Evolutionary conservation across 2,329 filamentous ascomycete species (phyloP).

Genomic region (Sporothrix sp.): DNA sequence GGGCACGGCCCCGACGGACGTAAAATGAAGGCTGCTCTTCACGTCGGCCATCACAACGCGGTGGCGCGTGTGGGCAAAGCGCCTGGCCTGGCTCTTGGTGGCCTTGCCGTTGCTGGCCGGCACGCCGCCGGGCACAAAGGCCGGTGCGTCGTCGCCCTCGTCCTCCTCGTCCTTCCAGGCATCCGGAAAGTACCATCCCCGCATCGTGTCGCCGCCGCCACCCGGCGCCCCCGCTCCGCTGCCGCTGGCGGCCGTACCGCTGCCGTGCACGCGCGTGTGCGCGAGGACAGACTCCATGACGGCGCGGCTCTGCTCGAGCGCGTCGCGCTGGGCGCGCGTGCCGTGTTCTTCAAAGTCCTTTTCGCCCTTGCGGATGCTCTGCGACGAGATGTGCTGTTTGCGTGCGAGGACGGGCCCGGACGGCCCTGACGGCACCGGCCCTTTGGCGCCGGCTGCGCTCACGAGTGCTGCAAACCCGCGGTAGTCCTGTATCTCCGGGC

Average conservation of each 20-base stretch:
- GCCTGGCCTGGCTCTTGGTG: conserved; percentile 5
- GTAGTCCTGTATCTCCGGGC: conserved; percentile 68
- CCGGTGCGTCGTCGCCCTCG: neutral
- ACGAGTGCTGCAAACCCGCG: conserved; percentile 52
- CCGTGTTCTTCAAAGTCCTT: conserved; percentile 96
- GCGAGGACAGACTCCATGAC: conserved; percentile 85
- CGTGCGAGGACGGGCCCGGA: conserved; percentile 21
- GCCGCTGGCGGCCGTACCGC: conserved; percentile 17
- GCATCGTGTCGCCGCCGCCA: conserved; percentile 44
- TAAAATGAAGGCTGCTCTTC: conserved; percentile 59
- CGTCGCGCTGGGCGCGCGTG: conserved; percentile 67
- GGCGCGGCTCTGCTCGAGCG: conserved; percentile 68
- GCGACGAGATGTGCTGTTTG: conserved; percentile 42
- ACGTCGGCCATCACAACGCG: conserved; percentile 59
- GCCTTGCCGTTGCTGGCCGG: neutral
- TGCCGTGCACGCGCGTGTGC: conserved; percentile 64
- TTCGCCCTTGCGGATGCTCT: conserved; percentile 79
- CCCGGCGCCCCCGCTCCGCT: neutral
- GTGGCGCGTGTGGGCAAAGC: conserved; percentile 29
- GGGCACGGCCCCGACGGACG: conserved; percentile 53
- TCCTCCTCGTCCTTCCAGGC: conserved; percentile 31
- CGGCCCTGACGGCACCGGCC: neutral
- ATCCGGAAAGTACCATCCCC: conserved; percentile 67
- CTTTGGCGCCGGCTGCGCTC: neutral
- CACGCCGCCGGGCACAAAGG: conserved; percentile 8